Evolutionary conservation across 1,139 yeast genomes (phyloP), one percentile per base, ranked within the genome.

Genomic region (Geotrichum histeridarum): DNA sequence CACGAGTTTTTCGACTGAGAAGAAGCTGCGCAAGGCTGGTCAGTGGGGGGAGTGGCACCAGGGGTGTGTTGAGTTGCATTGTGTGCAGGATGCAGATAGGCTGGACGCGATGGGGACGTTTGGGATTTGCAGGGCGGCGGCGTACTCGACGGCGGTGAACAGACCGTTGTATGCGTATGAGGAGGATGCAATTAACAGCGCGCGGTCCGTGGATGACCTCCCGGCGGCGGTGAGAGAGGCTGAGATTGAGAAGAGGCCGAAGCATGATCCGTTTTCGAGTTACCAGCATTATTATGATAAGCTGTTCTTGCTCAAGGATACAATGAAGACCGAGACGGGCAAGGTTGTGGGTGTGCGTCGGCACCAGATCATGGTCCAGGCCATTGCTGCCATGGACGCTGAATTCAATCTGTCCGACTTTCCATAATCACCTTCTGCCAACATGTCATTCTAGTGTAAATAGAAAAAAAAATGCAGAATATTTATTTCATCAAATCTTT

Each of bases 161-260:
- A 61, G 64, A 11, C 65, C 71, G 5, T 59, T 71, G 36, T 62
- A 59, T 54, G 60, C 58, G 35, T 62, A 89, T 88, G 63, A 84
- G 77, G 54, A 82, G 67, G 57, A 84, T 71, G 63, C 84, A 79
- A 41, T 84, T 74, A 48, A 77, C 76, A 55, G 76, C 64, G 33
- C 73, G 78, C 61, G 78, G 77, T 70, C 70, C 81, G 73, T 68
- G 71, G 33, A 77, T 71, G 50, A 73, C 17, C 33, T 42, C 15
- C 33, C 44, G 15, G 14, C 9, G 39, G 6, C 18, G 15, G 18
- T 37, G 67, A 17, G 4, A 15, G 2, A 14, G 39, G 17, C n/a
- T n/a, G 38, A 6, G 38, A 35, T 11, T 7, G 38, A 41, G 12
- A n/a, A 42, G 31, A n/a, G 38, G 37, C 31, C 53, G 36, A 17